These are phyloP conservation scores for Teratosphaeria gauchensis DNA, from an alignment of 2,329 filamentous ascomycete species.

Conservation along the genomic window DNA sequence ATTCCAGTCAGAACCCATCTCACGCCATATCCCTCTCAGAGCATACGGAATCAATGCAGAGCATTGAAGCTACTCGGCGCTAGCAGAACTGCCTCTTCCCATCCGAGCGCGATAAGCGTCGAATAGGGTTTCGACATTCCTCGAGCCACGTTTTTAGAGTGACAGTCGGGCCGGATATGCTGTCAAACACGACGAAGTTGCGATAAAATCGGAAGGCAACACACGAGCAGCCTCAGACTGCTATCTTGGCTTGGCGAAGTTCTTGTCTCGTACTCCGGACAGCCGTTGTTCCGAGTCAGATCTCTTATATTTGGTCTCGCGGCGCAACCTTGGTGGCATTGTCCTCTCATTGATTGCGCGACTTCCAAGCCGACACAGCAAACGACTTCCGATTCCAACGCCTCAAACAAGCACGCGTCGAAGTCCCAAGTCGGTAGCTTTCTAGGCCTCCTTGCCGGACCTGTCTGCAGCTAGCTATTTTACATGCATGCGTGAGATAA, in stretches of 20 bases:
- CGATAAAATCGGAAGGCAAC: background rate
- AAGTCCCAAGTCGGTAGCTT: background rate
- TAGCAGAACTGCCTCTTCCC: background rate
- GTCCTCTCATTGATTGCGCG: background rate
- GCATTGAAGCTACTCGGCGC: background rate
- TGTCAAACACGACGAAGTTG: background rate
- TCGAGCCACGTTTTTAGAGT: background rate
- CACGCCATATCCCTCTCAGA: too few species aligned
- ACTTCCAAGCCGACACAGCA: background rate
- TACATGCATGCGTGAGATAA: background rate
- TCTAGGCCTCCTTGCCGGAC: background rate
- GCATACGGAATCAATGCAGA: too few species aligned
- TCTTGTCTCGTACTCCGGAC: background rate
- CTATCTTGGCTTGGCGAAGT: background rate
- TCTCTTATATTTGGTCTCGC: background rate
- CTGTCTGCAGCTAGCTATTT: background rate
- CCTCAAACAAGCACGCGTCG: background rate
- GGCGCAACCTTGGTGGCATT: background rate
- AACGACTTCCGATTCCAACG: background rate
- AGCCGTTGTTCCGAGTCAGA: background rate
- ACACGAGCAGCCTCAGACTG: background rate
- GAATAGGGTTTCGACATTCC: background rate
- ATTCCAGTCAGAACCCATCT: too few species aligned
- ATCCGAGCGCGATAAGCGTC: background rate
- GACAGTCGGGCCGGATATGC: background rate